Base-by-base conservation (phyloP, 1,284 basidiomycete genomes). In the Sphaerobolus stellatus region DNA sequence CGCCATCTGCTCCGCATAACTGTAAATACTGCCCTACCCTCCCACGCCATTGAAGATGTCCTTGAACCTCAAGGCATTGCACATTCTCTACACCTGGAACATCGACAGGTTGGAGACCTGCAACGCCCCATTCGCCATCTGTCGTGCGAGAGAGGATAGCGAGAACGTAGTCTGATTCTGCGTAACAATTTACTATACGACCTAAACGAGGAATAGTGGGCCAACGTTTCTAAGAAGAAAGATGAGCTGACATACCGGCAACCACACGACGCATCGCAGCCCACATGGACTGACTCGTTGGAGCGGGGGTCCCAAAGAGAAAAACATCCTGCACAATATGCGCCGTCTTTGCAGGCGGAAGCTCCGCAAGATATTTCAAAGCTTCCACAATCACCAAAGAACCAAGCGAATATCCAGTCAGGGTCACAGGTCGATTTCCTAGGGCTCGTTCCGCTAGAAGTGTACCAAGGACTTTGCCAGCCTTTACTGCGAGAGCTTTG, bases 31-130 rank as follows among this genome's bases (percentile, higher is more conserved):
- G 69, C 24, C 80, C 80, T 31, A 82, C 70, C 72, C 77, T 69
- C 16, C 71, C 74, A 48, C 78, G 69, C 82, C 82, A 84, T 65
- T 76, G 73, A 50, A 77, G 70, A 62, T 84, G 81, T 14, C 80
- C 81, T 41, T 76, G 75, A 2, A 83, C 79, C 27, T 72, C 72
- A 36, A 73, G 71, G 59, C 77, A 80, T 22, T 82, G 75, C 45
- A 90, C 70, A 62, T 91, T 90, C 67, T 91, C 88, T 27, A 90
- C 72, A 2, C 87, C 86, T 51, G 80, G 78, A 1, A 87, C 81
- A 20, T 75, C 74, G 5, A 91, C 82, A 3, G 81, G 75, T 54
- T 81, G 68, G 30, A 91, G 69, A 3, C 89, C 88, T 4, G 88
- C 87, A 7, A 90, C 83, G 8, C 78, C 79, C 76, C 86, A 87